Base-by-base conservation (phyloP, 169 alveolate species). In the Eimeria praecox region DNA sequence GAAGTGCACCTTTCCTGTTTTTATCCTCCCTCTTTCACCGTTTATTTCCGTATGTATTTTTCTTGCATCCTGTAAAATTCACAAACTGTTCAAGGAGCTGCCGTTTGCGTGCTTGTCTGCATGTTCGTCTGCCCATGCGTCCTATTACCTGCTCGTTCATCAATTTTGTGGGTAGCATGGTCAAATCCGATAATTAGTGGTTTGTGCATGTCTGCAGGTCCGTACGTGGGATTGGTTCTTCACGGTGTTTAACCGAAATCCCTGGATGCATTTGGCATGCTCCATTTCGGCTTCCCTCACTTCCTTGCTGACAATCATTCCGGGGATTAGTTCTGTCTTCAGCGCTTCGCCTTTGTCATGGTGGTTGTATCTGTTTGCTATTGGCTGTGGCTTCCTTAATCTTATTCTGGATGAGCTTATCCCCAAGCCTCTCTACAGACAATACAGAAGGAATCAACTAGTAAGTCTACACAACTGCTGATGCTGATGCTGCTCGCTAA, bases 211-310 rank as follows among this genome's bases (percentile, higher is more conserved):
- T 22, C 20, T 59, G 86, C 92, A 95, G 97, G 97, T 95, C n/a
- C 97, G 99, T 52, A 96, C 98, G 52, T 98, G 99, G 99, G 97
- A 97, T 77, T 98, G 97, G 97, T 98, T 98, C 95, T 98, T 96
- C 97, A 56, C 38, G 62, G 99, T 98, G 27, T 97, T 98, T 97
- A 98, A 98, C 96, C 97, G 99, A 71, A 98, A 97, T 69, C 98
- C 98, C 71, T 97, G 98, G 99, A 97, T 98, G 98, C 99, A 98
- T 94, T 69, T 98, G 46, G 99, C 99, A 54, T 98, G 99, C 95
- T 96, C 99, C 78, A 93, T 97, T 49, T 98, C 99, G 12, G 99
- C 99, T 22, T 97, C 98, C 1, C 96, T 97, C 52, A 98, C 99
- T 24, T 96, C 98, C 75, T 94, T 97, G 64, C 90, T 98, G 33